A percentile compares a stretch with the other conserved stretches of the same genome.
These are phyloP conservation scores for Sporormia fimetaria DNA, from an alignment of 495 filamentous ascomycete genomes.

Conservation along the genomic window DNA sequence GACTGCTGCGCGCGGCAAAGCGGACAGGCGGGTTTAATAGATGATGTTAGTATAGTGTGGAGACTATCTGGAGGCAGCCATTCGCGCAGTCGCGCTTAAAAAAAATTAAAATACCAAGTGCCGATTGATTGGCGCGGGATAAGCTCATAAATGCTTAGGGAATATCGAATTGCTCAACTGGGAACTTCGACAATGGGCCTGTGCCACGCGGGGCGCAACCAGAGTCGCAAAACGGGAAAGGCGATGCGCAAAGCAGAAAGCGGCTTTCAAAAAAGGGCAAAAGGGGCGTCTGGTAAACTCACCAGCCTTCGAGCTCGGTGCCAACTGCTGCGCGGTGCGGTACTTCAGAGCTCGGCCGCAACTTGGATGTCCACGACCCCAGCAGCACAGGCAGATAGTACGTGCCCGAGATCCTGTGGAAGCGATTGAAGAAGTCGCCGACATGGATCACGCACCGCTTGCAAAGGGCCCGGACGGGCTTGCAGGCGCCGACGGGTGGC, in stretches of 20 bases:
- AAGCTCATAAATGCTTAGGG: constrained; percentile 17
- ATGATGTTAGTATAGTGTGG: constrained; percentile 27
- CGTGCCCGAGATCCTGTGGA: constrained; percentile 22
- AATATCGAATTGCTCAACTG: constrained; percentile 11
- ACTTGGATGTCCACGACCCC: constrained; percentile 20
- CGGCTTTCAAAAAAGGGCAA: constrained; percentile 3
- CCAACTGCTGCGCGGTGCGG: constrained; percentile 7
- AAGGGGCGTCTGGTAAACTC: constrained; percentile 4
- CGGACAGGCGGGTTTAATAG: constrained; percentile 24
- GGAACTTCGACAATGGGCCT: too few species aligned
- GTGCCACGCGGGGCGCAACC: too few species aligned
- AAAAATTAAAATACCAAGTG: constrained; percentile 26
- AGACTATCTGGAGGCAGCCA: constrained; percentile 21
- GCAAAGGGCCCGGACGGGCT: constrained; percentile 20
- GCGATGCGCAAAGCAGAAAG: constrained; percentile 7
- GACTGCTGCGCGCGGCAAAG: constrained; percentile 7
- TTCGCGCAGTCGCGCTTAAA: constrained; percentile 20
- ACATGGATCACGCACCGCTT: constrained; percentile 17
- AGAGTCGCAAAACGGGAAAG: constrained; percentile 10
- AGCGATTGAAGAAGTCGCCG: constrained; percentile 28
- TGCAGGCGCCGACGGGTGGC: background rate
- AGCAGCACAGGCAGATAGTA: constrained; percentile 28
- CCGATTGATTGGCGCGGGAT: constrained; percentile 23
- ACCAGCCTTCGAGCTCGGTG: constrained; percentile 24
- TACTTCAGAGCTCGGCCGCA: constrained; percentile 2